Evolutionary conservation across 805 yeast genomes (phyloP), one percentile per base, ranked within the genome.

Genomic region (Zygosaccharomyces pseudorouxii): DNA sequence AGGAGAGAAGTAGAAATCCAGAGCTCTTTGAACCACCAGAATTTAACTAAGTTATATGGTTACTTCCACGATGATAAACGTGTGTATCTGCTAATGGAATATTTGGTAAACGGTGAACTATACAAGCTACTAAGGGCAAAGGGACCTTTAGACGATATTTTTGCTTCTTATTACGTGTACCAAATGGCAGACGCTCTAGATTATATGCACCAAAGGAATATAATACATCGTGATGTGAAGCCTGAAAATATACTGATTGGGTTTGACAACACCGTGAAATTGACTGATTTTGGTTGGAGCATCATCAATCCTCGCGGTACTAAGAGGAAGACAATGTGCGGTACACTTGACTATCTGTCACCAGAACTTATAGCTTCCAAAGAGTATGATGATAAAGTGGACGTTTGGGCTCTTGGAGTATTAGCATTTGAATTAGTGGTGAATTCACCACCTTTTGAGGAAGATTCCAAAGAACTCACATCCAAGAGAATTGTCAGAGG

Each of bases 271-370:
- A 78, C 78, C 20, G 75, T 92, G 47, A 92, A 90, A 64, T 75
- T 92, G 33, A 84, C 96, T 16, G 99, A 92, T 68, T 92, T 93
- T 64, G 99, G 99, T 11, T 92, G 97, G 97, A 85, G 95, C 48
- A 92, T 90, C 2, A 53, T 59, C 6, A 81, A 81, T 55, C 76
- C 86, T 0, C 79, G 80, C 1, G 69, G 77, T 0, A 69, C 74
- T 0, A 77, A 79, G 53, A 71, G 97, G 59, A 74, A 81, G 12
- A 92, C 98, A 0, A 78, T 93, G 71, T 93, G 98, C 68, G 98
- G 99, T 0, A 93, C 99, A 0, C 71, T 92, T 36, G 98, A 93
- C 67, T 92, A 92, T 58, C 69, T 93, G 12, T 95, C 98, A 0
- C 99, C 99, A 6, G 99, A 92, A 68, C 83, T 93, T 86, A 87